phyloP scores from a whole-genome alignment of 2,329 filamentous ascomycete genomes.

The Cercospora canescens region DNA sequence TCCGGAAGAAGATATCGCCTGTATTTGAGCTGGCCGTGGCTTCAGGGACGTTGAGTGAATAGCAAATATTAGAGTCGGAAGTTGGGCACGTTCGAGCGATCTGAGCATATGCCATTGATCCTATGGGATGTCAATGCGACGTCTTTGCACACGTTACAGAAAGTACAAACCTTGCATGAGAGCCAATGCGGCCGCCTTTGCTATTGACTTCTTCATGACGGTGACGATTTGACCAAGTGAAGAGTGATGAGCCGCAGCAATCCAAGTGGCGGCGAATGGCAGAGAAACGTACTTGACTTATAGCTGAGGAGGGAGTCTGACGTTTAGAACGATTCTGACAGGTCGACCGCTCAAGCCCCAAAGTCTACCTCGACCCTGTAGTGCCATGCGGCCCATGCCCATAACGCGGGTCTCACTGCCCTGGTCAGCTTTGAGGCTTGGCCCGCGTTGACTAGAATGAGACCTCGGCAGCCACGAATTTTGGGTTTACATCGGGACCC shows the following conservation, averaged over 20 bases:
- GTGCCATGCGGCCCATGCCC: background rate
- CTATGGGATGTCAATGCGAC: background rate
- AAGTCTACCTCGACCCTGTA: constrained; percentile 2
- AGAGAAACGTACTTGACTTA: background rate
- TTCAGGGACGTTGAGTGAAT: constrained; percentile 56
- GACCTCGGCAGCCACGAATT: constrained; percentile 3
- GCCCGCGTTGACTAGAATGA: background rate
- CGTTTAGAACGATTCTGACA: background rate
- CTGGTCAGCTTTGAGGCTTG: background rate
- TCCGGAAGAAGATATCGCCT: constrained; percentile 60
- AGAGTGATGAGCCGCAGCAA: background rate
- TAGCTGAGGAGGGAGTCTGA: background rate
- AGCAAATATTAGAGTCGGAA: constrained; percentile 39
- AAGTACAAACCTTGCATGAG: constrained; percentile 1
- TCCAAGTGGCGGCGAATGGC: background rate
- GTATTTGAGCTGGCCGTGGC: constrained; percentile 51
- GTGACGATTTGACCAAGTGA: background rate
- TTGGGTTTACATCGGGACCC: background rate
- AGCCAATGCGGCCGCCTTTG: background rate
- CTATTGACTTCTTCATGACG: constrained; percentile 2
- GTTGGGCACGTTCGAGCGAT: constrained; percentile 22
- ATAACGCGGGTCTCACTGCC: background rate
- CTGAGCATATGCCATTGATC: constrained; percentile 11
- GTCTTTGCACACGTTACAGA: background rate
- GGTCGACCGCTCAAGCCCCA: background rate